phyloP scores from a whole-genome alignment of 495 filamentous ascomycete genomes.

The Evernia prunastri region DNA sequence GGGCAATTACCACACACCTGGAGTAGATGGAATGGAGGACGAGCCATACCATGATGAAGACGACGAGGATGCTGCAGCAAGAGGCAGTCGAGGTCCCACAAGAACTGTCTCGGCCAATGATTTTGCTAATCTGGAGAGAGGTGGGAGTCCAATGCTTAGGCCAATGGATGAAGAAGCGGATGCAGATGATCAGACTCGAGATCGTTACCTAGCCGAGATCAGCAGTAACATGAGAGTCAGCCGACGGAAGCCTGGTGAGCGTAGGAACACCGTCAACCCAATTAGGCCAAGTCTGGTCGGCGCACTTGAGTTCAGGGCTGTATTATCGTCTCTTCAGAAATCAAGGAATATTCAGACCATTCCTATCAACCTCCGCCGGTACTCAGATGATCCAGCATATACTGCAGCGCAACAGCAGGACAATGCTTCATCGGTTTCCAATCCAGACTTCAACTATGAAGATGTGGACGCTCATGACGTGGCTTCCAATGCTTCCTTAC shows the following conservation, averaged over 20 bases:
- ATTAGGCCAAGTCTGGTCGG: constrained; percentile 92
- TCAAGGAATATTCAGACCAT: constrained; percentile 64
- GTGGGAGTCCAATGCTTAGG: constrained; percentile 42
- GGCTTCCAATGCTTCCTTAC: constrained; percentile 30
- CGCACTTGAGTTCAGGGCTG: constrained; percentile 86
- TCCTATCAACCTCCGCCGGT: constrained; percentile 61
- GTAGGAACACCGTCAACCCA: constrained; percentile 70
- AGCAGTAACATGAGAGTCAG: constrained; percentile 87
- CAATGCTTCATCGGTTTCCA: constrained; percentile 44
- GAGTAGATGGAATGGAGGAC: constrained; percentile 64
- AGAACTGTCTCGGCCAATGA: constrained; percentile 54
- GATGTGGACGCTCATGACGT: constrained; percentile 24
- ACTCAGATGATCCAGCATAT: constrained; percentile 59
- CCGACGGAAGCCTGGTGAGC: constrained; percentile 54
- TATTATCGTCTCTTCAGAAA: constrained; percentile 74
- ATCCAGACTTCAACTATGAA: constrained; percentile 34
- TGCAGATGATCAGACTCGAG: constrained; percentile 65
- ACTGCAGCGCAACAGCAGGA: constrained; percentile 42
- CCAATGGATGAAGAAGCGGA: constrained; percentile 45
- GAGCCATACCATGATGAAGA: constrained; percentile 49
- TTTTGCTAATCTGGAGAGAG: constrained; percentile 65
- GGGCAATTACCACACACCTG: constrained; percentile 61
- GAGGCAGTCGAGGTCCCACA: constrained; percentile 46
- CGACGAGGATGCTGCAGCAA: constrained; percentile 60
- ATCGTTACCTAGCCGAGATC: constrained; percentile 72